Evolutionary conservation across 1,284 basidiomycete species (phyloP).

Genomic region (Trametes hirsuta): DNA sequence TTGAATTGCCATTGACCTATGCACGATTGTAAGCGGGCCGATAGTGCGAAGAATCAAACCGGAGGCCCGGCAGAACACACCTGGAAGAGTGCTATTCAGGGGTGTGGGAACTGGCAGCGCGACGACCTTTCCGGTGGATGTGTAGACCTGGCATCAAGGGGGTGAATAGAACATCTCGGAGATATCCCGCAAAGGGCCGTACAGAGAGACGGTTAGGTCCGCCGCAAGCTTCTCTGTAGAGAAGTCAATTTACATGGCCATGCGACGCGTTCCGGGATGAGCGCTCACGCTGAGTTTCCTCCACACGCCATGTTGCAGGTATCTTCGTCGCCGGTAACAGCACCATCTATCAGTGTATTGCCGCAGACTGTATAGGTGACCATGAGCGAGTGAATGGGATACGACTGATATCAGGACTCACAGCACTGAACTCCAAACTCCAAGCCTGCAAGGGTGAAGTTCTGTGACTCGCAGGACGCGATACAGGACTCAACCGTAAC

Average conservation of each 20-base stretch:
- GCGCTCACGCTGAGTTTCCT: slow-evolving; percentile 61
- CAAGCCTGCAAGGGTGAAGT: slow-evolving; percentile 44
- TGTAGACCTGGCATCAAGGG: slow-evolving; percentile 48
- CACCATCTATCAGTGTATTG: slow-evolving; percentile 59
- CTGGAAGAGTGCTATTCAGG: slow-evolving; percentile 57
- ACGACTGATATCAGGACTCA: slow-evolving; percentile 4
- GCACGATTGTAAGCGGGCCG: not conserved
- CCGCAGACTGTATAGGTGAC: slow-evolving; percentile 57
- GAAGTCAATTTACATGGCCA: slow-evolving; percentile 6
- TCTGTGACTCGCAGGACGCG: slow-evolving; percentile 34
- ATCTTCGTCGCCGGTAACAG: slow-evolving; percentile 46
- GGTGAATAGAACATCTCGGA: slow-evolving; percentile 9
- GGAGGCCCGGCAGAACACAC: slow-evolving; percentile 1
- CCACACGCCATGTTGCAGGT: slow-evolving; percentile 71
- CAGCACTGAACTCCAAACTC: slow-evolving; percentile 59
- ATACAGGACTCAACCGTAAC: slow-evolving; percentile 46
- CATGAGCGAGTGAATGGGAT: not conserved
- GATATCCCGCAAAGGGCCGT: slow-evolving; percentile 8
- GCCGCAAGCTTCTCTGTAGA: slow-evolving; percentile 65
- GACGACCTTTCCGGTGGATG: slow-evolving; percentile 51
- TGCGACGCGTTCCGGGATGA: slow-evolving; percentile 26
- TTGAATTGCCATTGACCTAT: slow-evolving; percentile 60
- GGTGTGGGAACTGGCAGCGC: slow-evolving; percentile 60
- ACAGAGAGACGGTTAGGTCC: slow-evolving; percentile 68
- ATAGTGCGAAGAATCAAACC: not conserved